Conservation (phyloP, 2,329 filamentous ascomycete species). For the Podosphaera leucotricha region DNA sequence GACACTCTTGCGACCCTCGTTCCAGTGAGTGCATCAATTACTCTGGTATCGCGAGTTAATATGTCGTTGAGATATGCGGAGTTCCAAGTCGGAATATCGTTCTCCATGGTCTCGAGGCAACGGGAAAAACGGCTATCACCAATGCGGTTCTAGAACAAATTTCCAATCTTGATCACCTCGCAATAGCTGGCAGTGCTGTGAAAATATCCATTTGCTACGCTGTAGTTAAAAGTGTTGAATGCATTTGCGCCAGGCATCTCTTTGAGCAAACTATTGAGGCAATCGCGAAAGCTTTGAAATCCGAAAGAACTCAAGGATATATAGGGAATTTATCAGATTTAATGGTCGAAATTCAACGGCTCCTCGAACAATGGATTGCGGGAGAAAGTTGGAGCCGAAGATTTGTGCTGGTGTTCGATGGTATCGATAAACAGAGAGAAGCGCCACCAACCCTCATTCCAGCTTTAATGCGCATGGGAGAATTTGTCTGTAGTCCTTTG, state of each 20-base stretch:
- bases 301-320: conserved; percentile 30
- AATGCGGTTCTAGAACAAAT: conserved; percentile 32
- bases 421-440: conserved; percentile 65
- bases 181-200: conserved; percentile 21
- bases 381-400: conserved; percentile 18
- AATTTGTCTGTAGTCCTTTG: conserved; percentile 34
- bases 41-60: background rate
- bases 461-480: conserved; percentile 58
- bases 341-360: conserved; percentile 42
- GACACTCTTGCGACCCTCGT: conserved; percentile 32
- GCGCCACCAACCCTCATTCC: conserved; percentile 55
- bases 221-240: conserved; percentile 47
- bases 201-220: conserved; percentile 20
- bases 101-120: conserved; percentile 64
- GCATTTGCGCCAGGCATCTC: conserved; percentile 54
- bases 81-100: conserved; percentile 32
- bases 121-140: conserved; percentile 59
- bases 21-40: conserved; percentile 8
- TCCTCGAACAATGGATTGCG: conserved; percentile 21
- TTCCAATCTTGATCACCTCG: conserved; percentile 26
- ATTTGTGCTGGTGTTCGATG: conserved; percentile 72
- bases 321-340: conserved; percentile 55
- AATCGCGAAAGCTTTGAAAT: conserved; percentile 29
- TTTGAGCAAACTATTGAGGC: conserved; percentile 45
- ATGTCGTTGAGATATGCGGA: conserved; percentile 2